A percentile compares a stretch with the other conserved stretches of the same genome.
phyloP scores from a whole-genome alignment of 225 moss, liverwort and hornwort species.

The Rhytidiadelphus loreus region DNA sequence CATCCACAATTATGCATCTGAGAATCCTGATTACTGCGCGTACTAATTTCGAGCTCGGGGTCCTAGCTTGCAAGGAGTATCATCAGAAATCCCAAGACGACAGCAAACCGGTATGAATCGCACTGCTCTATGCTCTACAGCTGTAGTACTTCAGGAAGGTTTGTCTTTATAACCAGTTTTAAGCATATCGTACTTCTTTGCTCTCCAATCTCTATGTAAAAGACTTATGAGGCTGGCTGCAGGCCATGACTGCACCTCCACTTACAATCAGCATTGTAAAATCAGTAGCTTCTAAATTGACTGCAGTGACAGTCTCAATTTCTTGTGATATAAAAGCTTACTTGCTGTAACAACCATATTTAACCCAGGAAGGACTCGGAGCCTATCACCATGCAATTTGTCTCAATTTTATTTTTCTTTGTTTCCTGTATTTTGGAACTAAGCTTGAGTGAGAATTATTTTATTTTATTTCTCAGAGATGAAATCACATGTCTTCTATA shows the following conservation, averaged over 20 bases:
- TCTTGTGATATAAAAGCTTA: not conserved
- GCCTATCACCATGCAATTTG: not conserved
- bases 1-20: constrained; percentile 26
- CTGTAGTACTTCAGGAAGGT: not conserved
- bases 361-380: not conserved
- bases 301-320: not conserved
- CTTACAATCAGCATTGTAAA: not conserved
- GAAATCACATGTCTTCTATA: no score
- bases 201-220: not conserved
- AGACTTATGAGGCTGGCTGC: not conserved
- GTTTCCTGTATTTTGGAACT: not conserved
- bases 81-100: not conserved
- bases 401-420: not conserved
- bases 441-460: not conserved
- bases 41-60: not conserved
- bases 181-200: not conserved
- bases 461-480: not conserved
- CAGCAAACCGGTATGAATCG: not conserved
- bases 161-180: not conserved
- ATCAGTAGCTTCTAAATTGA: not conserved
- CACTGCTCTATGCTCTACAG: not conserved
- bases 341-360: not conserved
- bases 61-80: not conserved
- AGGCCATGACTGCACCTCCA: not conserved
- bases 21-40: constrained; percentile 41